Conservation (phyloP, 108 stramenopile genomes). For the Seminavis robusta region DNA sequence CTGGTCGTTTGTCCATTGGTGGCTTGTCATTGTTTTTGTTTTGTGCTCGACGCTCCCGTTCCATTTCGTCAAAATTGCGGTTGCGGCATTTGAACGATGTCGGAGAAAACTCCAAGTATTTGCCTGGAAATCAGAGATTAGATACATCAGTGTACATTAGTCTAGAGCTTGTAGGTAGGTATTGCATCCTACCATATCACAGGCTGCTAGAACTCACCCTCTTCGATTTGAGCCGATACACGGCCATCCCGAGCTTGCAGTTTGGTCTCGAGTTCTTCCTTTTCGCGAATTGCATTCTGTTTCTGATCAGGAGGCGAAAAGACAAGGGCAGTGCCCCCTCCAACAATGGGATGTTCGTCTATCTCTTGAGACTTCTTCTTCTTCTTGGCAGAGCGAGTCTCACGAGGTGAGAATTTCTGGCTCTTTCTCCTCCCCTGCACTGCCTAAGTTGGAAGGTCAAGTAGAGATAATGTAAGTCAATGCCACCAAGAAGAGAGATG, state of each 20-base stretch:
- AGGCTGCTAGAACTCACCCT: slow-evolving; percentile 17
- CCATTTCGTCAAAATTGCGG: no score
- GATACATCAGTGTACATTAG: not conserved
- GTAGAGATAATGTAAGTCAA: not conserved
- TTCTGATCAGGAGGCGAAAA: slow-evolving; percentile 49
- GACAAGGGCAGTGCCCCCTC: slow-evolving; percentile 14
- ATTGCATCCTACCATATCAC: not conserved
- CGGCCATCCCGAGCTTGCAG: no score
- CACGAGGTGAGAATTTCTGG: slow-evolving; percentile 37
- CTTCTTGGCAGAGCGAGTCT: slow-evolving; percentile 48
- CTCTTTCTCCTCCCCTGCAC: slow-evolving; percentile 41
- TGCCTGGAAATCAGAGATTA: not conserved
- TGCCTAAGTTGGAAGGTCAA: not conserved
- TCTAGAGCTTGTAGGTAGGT: not conserved
- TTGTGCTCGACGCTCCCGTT: no score
- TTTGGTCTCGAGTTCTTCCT: slow-evolving; percentile 16
- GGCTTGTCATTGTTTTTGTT: no score
- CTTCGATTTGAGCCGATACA: no score
- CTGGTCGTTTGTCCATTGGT: no score
- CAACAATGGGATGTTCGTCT: no score
- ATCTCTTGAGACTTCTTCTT: slow-evolving; percentile 3
- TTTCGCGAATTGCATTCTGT: slow-evolving; percentile 30
- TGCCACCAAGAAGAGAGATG: no score
- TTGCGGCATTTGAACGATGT: slow-evolving; percentile 12
- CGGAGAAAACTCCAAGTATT: no score